phyloP scores from a whole-genome alignment of 2,329 filamentous ascomycete genomes.

The Neofusicoccum ribis region DNA sequence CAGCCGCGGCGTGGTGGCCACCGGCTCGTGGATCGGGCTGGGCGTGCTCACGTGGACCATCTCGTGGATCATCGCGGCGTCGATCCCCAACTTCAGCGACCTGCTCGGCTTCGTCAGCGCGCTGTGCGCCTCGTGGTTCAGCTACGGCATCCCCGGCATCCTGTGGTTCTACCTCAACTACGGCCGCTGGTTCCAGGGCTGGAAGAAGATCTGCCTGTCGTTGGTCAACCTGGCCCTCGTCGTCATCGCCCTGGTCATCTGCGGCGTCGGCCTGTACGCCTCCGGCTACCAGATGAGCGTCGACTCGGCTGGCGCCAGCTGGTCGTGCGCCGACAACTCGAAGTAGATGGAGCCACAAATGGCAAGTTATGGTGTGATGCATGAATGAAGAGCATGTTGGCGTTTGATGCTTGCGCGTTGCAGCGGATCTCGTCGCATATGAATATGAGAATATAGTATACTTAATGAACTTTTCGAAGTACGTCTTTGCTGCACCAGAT shows the following conservation, averaged over 20 bases:
- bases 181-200: constrained; percentile 43
- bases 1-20: constrained; percentile 46
- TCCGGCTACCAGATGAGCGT: constrained; percentile 15
- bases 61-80: constrained; percentile 69
- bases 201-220: constrained; percentile 34
- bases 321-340: constrained; percentile 18
- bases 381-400: neutral
- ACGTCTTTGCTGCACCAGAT: too few relatives aligned
- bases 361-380: neutral
- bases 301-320: constrained; percentile 7
- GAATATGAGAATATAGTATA: neutral
- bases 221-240: constrained; percentile 32
- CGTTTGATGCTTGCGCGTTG: neutral
- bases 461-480: neutral
- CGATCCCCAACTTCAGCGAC: constrained; percentile 70
- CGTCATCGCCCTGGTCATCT: constrained; percentile 33
- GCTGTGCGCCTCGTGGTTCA: constrained; percentile 69
- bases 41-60: constrained; percentile 60
- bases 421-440: neutral
- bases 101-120: constrained; percentile 64
- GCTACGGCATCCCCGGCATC: constrained; percentile 46
- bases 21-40: constrained; percentile 33
- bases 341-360: neutral
- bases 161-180: constrained; percentile 44
- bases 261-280: constrained; percentile 46